Evolutionary conservation across 2,329 filamentous ascomycete genomes (phyloP), one percentile per base, ranked within the genome.

Genomic region (Aspergillus tubingensis): DNA sequence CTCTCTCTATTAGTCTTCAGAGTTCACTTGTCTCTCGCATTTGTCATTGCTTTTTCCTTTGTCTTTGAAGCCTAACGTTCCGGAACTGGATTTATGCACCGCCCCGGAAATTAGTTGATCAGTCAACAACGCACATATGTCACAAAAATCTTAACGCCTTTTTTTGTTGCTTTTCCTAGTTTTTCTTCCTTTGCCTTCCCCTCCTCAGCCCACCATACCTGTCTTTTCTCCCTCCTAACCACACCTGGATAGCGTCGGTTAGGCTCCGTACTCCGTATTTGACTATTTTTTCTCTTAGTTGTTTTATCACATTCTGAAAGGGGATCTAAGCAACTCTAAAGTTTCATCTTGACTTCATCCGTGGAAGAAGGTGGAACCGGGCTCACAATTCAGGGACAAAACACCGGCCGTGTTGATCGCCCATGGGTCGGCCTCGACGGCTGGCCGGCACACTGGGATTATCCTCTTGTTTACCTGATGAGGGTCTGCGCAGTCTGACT

Each of bases 381-480:
- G 50, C 44, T 48, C 58, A 54, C 49, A 57, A 17, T 32, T 51
- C 32, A 47, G 53, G 62, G 62, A 39, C 51, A 59, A 64, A 64
- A 63, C 59, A 59, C 59, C 59, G 63, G 62, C 41, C 54, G 32
- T 62, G 59, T 15, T 59, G 62, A 65, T 65, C 62, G 32, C 44
- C 63, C 63, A 64, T 64, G 62, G 62, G 51, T 62, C 57, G 62
- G 56, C 54, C 47, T 62, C 61, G 25, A 52, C 44, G 25, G 39
- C 27, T 32, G 39, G 15, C 53, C 43, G 53, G 23, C 53, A 23
- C 32, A 23, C 32, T 25, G 17, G 39, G 54, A 59, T 64, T 57
- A 60, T 61, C 59, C 39, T 52, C 15, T 30, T 50, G 39, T 36
- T 57, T 63, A 54, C 58, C 55, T 15, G 53, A 57, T 48, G 43